Conservation (phyloP, 78 protist genomes). For the Acrasis kona region DNA sequence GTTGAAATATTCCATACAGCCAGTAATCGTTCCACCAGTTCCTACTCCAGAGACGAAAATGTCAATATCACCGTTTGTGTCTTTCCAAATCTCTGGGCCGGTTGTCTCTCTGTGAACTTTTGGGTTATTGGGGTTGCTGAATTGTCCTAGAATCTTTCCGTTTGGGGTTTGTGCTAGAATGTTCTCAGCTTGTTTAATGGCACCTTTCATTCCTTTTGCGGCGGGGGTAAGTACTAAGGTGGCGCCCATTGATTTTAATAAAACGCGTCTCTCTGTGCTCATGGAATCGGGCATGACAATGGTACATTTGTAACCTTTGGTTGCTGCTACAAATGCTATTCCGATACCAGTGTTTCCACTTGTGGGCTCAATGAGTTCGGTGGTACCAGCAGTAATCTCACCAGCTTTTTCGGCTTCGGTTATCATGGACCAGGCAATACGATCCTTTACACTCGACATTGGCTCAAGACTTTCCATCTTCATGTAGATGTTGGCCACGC, state of each 20-base stretch:
- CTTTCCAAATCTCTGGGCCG: conserved; percentile 40
- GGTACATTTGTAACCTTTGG: conserved; percentile 33
- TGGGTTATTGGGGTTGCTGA: conserved; percentile 26
- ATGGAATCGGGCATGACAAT: conserved; percentile 46
- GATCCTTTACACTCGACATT: conserved; percentile 26
- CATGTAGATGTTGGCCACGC: too few species aligned
- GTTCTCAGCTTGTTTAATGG: conserved; percentile 1
- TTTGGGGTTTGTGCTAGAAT: conserved; percentile 45
- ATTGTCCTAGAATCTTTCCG: conserved; percentile 25
- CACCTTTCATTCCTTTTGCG: conserved; percentile 33
- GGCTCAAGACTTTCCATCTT: conserved; percentile 60
- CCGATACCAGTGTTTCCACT: conserved; percentile 65
- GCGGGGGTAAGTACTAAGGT: conserved; percentile 39
- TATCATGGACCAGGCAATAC: conserved; percentile 45
- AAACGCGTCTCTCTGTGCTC: conserved; percentile 45
- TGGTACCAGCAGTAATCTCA: conserved; percentile 21
- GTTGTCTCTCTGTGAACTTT: conserved; percentile 35
- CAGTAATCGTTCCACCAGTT: conserved; percentile 48
- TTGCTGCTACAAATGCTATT: conserved; percentile 53
- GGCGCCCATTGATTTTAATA: conserved; percentile 57
- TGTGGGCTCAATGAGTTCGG: conserved; percentile 50
- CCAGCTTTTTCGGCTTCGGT: conserved; percentile 27
- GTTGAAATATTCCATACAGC: conserved; percentile 7
- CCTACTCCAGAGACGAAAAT: conserved; percentile 41
- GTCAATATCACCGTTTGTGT: conserved; percentile 22